Evolutionary conservation across 768 basidiomycete genomes (phyloP), one percentile per base, ranked within the genome.

Genomic region (Termitomyces bulborhizus): DNA sequence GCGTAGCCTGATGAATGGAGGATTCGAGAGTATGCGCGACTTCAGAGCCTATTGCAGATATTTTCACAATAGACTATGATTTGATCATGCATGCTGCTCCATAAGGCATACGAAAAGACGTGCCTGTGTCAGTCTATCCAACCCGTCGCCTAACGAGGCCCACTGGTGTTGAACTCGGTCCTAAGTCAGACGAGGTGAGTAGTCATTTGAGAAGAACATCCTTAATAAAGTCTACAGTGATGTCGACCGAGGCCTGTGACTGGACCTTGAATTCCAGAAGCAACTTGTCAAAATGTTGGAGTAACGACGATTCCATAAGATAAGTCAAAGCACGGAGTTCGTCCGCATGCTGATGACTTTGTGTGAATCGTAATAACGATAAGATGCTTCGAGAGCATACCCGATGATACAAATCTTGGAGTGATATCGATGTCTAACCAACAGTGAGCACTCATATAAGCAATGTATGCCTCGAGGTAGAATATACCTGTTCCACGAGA

Each of bases 21-120:
- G 56, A 58, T 29, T 72, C 67, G 7, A 79, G 62, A 21, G 68
- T 54, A 16, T 53, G 58, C 3, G 71, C 60, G 3, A 71, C 64
- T 24, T 60, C 48, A 18, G 55, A 53, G 27, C 61, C 60, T 43
- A 56, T 53, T 39, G 53, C 50, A 36, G 72, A 65, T 60, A 62
- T 47, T 46, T 55, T 49, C 9, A 60, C 52, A 12, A 65, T 62
- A 57, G 59, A 60, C 66, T 64, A 50, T n/a, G 39, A 7, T 27
- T 34, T n/a, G n/a, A 15, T 60, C 26, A 44, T 49, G 37, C 32
- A 21, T 31, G 36, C 21, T 7, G 16, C 8, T 6, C 15, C 29
- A 31, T n/a, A 36, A 43, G 40, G 32, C 31, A 27, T 12, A 26
- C 27, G 3, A 8, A 21, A 26, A 26, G 46, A 46, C 27, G 24